Conservation (phyloP, 2,329 filamentous ascomycete species). For the Westerdykella ornata region DNA sequence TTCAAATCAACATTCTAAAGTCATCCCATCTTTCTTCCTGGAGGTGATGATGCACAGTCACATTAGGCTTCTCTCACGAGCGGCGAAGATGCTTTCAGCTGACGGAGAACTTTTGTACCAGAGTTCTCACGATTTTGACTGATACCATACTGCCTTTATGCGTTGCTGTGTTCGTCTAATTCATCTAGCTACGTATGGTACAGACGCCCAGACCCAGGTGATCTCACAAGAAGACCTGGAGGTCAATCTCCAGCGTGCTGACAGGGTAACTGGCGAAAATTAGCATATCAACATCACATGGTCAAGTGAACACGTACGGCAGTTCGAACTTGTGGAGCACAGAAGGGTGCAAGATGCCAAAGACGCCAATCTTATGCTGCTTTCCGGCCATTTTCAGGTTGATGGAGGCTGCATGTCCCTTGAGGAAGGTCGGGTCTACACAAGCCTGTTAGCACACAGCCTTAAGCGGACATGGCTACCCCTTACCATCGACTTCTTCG, state of each 20-base stretch:
- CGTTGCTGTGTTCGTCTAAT: no score
- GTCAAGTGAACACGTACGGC: conserved; percentile 48
- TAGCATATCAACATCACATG: conserved; percentile 19
- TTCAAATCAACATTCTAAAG: no score
- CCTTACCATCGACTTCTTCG: conserved; percentile 72
- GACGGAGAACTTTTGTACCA: no score
- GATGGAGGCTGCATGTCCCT: conserved; percentile 80
- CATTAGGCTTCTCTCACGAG: no score
- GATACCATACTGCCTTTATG: no score
- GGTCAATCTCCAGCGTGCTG: conserved; percentile 88
- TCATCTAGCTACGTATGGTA: no score
- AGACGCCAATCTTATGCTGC: conserved; percentile 72
- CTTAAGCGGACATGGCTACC: neutral
- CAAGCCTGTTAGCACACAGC: conserved; percentile 7
- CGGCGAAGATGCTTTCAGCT: no score
- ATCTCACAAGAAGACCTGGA: conserved; percentile 76
- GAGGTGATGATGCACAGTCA: no score
- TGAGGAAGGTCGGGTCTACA: conserved; percentile 77
- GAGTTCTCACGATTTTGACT: no score
- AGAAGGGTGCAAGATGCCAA: conserved; percentile 88
- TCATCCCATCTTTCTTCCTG: no score
- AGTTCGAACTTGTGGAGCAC: conserved; percentile 92
- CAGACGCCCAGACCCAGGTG: no score
- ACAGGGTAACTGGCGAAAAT: conserved; percentile 64
- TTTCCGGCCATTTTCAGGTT: conserved; percentile 69